Evolutionary conservation across 2,329 filamentous ascomycete genomes (phyloP).

Genomic region (Nothopassalora personata): DNA sequence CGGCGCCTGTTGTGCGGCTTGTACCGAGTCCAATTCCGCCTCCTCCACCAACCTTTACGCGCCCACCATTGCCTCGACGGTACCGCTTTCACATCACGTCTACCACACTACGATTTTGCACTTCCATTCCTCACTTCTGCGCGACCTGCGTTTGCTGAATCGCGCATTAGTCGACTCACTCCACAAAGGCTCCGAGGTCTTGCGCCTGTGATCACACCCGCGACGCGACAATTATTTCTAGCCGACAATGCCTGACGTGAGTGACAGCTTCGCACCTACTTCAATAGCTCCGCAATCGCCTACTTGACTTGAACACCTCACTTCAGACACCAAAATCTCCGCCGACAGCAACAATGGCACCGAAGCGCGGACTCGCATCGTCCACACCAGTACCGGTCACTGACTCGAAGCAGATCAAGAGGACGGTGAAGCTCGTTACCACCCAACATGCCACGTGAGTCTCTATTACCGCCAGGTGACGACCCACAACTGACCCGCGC

Average conservation of each 20-base stretch:
- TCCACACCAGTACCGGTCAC: not conserved
- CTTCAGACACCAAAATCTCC: not conserved
- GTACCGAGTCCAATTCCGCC: not conserved
- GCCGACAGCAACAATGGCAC: constrained; percentile 8
- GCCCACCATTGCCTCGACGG: not conserved
- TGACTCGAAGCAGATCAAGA: constrained; percentile 48
- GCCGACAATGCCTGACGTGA: constrained; percentile 36
- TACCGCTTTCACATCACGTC: not conserved
- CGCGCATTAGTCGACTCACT: constrained; percentile 2
- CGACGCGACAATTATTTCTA: constrained; percentile 10
- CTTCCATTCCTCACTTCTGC: not conserved
- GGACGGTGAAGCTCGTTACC: constrained; percentile 87
- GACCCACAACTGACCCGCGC: constrained; percentile 12
- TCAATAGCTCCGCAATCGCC: not conserved
- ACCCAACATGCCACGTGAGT: constrained; percentile 82
- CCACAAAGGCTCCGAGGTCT: constrained; percentile 14
- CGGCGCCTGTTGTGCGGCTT: not conserved
- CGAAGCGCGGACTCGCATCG: constrained; percentile 8
- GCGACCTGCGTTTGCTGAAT: constrained; percentile 13
- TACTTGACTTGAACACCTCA: constrained; percentile 1
- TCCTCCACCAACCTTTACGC: not conserved
- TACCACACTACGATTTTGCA: not conserved
- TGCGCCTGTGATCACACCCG: constrained; percentile 15
- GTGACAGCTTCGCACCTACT: constrained; percentile 10
- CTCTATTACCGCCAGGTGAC: constrained; percentile 6